Conservation (phyloP, 1,139 yeast species). For the Protomyces pachydermus region DNA sequence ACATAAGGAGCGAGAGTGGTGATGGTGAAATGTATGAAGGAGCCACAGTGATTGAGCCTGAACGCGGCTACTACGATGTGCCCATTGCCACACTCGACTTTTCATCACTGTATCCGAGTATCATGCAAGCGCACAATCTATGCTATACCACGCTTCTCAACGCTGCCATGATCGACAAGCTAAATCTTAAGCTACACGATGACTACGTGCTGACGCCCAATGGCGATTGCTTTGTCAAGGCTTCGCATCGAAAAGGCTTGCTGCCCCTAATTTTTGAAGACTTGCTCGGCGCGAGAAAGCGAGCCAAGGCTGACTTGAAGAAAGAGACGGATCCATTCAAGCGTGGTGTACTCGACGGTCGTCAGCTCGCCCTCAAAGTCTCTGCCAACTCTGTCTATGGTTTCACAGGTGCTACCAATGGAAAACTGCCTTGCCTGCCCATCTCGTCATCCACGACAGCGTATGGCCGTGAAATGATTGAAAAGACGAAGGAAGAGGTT, state of each 20-base stretch:
- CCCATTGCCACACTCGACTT: slow-evolving; percentile 98
- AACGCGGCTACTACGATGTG: slow-evolving; percentile 88
- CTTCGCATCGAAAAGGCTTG: slow-evolving; percentile 67
- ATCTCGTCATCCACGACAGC: slow-evolving; percentile 95
- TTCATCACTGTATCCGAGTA: slow-evolving; percentile 94
- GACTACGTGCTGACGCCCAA: slow-evolving; percentile 89
- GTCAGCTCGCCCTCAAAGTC: slow-evolving; percentile 91
- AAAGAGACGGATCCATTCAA: slow-evolving; percentile 93
- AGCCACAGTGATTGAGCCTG: slow-evolving; percentile 97
- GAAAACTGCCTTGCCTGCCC: slow-evolving; percentile 92
- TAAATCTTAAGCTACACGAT: slow-evolving; percentile 57
- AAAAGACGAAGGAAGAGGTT: slow-evolving; percentile 79
- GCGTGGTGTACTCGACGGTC: slow-evolving; percentile 89
- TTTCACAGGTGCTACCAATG: slow-evolving; percentile 97
- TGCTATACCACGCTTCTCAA: slow-evolving; percentile 87
- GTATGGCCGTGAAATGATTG: slow-evolving; percentile 96
- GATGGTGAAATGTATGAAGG: slow-evolving; percentile 92
- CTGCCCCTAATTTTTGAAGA: slow-evolving; percentile 89
- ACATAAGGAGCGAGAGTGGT: slow-evolving; percentile 72
- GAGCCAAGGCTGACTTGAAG: slow-evolving; percentile 84
- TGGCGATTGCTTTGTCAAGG: slow-evolving; percentile 80
- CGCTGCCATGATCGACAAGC: slow-evolving; percentile 61
- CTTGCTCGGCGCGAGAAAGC: slow-evolving; percentile 81
- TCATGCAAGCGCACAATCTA: slow-evolving; percentile 98
- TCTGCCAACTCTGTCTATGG: slow-evolving; percentile 99